Conservation (phyloP, 306 rosid species). For the Trichosanthes truncata region DNA sequence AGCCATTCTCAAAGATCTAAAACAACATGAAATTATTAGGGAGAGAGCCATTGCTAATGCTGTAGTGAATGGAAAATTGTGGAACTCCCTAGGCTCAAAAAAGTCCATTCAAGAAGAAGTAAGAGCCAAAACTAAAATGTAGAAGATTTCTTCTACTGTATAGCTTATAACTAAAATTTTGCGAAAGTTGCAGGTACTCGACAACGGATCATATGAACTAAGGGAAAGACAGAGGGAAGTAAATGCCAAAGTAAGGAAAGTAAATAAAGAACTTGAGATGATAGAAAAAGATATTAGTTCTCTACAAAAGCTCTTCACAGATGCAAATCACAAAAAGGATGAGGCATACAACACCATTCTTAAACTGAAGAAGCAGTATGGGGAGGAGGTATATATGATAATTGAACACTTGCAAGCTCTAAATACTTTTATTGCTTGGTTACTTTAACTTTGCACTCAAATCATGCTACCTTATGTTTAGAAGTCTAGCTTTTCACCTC, state of each 20-base stretch:
- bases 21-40: neutral
- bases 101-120: slow-evolving; percentile 5
- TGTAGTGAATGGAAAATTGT: slow-evolving; percentile 11
- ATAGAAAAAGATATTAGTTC: neutral
- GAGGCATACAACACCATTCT: slow-evolving; percentile 6
- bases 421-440: neutral
- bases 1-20: neutral
- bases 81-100: slow-evolving; percentile 17
- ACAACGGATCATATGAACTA: no score
- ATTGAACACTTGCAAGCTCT: neutral
- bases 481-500: neutral
- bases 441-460: neutral
- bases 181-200: neutral
- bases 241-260: neutral
- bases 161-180: neutral
- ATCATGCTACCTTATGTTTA: neutral
- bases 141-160: neutral
- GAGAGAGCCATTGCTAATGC: slow-evolving; percentile 16
- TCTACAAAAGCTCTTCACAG: neutral
- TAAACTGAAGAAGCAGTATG: slow-evolving; percentile 3
- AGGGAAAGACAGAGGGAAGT: neutral
- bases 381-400: slow-evolving; percentile 9
- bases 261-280: neutral
- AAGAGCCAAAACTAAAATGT: slow-evolving; percentile 2
- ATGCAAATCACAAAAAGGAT: neutral